phyloP scores from a whole-genome alignment of 2,329 filamentous ascomycete genomes.

The Botrytis aclada region DNA sequence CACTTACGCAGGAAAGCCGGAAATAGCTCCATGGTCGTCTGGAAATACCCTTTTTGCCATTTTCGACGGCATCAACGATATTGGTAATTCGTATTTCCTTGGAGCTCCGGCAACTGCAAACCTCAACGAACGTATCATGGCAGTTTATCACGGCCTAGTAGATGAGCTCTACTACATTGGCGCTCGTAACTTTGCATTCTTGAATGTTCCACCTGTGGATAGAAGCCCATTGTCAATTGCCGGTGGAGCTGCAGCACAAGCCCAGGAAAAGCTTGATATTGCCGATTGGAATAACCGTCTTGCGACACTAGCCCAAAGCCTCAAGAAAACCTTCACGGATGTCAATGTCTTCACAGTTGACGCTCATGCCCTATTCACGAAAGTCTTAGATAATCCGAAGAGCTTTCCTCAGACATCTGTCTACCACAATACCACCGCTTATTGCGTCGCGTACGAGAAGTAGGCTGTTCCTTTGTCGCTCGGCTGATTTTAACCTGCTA shows the following conservation, averaged over 20 bases:
- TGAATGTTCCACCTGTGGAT: constrained; percentile 59
- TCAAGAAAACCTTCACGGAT: constrained; percentile 40
- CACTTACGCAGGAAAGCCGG: constrained; percentile 38
- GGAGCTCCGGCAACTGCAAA: constrained; percentile 34
- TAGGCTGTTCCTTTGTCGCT: constrained; percentile 36
- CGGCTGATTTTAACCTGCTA: not conserved
- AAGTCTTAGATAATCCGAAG: constrained; percentile 52
- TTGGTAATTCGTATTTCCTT: constrained; percentile 48
- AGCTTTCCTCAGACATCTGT: constrained; percentile 48
- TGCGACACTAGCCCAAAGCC: constrained; percentile 39
- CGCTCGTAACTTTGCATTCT: constrained; percentile 55
- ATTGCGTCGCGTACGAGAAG: constrained; percentile 54
- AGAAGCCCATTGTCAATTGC: constrained; percentile 48
- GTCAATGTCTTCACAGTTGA: constrained; percentile 53
- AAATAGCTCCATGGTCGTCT: constrained; percentile 28
- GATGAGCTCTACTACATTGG: constrained; percentile 51
- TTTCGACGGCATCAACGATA: constrained; percentile 57
- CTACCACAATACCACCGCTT: constrained; percentile 54
- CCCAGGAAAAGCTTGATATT: constrained; percentile 45
- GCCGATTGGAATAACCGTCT: constrained; percentile 51
- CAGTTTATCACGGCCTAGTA: constrained; percentile 43
- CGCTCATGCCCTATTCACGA: constrained; percentile 48
- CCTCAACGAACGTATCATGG: constrained; percentile 44
- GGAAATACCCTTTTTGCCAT: constrained; percentile 29
- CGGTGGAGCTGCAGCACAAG: constrained; percentile 40